A percentile compares a stretch with the other conserved stretches of the same genome.
These are phyloP conservation scores for Cordyceps tenuipes DNA, from an alignment of 2,329 filamentous ascomycete genomes.

Conservation along the genomic window DNA sequence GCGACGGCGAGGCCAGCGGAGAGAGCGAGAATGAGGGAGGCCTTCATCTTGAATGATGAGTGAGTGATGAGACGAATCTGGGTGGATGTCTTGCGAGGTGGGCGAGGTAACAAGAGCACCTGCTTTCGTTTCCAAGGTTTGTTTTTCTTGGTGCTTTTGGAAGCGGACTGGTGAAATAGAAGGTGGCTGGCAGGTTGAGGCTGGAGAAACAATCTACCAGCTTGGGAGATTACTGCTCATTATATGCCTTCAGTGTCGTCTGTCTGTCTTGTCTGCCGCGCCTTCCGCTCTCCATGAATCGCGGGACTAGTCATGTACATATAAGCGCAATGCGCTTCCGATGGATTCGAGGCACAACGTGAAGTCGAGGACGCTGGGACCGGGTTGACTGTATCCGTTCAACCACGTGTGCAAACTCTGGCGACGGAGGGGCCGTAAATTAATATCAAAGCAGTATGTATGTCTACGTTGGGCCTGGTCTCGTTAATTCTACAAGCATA, in stretches of 20 bases:
- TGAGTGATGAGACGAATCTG: background rate
- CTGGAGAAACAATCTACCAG: background rate
- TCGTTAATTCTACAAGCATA: too few relatives aligned
- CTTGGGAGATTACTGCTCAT: background rate
- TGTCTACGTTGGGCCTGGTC: too few relatives aligned
- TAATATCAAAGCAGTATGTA: too few relatives aligned
- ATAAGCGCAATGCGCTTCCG: background rate
- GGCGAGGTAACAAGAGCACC: background rate
- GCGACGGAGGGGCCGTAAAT: too few relatives aligned
- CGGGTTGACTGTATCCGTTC: background rate
- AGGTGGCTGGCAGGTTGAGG: background rate
- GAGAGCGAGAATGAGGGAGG: background rate
- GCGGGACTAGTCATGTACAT: background rate
- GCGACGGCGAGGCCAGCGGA: background rate
- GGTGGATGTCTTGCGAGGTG: background rate
- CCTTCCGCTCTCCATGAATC: background rate
- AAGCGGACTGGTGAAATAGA: too few relatives aligned
- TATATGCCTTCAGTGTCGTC: background rate
- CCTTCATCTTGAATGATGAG: background rate
- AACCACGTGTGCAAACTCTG: too few relatives aligned
- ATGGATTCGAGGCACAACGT: background rate
- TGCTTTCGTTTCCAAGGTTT: background rate
- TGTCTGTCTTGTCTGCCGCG: background rate
- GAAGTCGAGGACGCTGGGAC: background rate
- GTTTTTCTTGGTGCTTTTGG: background rate